Evolutionary conservation across 2,329 filamentous ascomycete genomes (phyloP).

Genomic region (Fusarium nanum): DNA sequence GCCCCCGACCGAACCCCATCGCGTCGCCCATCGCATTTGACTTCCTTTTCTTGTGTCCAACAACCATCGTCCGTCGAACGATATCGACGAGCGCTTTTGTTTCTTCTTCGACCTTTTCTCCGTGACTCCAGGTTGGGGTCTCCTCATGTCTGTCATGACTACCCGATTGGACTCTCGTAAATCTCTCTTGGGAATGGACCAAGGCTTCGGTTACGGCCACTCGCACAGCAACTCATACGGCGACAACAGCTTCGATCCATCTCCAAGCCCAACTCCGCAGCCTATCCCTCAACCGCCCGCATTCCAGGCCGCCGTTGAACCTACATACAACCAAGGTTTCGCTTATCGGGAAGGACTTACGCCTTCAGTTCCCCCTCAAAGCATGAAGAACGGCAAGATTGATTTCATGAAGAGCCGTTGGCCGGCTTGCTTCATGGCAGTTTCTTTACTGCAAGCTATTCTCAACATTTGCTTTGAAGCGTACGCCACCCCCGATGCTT

Average conservation of each 20-base stretch:
- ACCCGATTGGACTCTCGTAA: slow-evolving; percentile 56
- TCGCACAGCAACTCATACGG: slow-evolving; percentile 51
- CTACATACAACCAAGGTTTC: slow-evolving; percentile 51
- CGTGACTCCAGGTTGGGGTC: slow-evolving; percentile 55
- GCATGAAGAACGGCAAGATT: slow-evolving; percentile 56
- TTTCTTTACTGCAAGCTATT: slow-evolving; percentile 79
- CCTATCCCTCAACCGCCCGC: slow-evolving; percentile 38
- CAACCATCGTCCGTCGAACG: slow-evolving; percentile 26
- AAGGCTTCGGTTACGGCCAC: slow-evolving; percentile 52
- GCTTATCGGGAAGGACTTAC: slow-evolving; percentile 54
- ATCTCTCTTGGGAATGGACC: slow-evolving; percentile 55
- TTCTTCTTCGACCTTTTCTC: slow-evolving; percentile 14
- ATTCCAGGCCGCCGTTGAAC: slow-evolving; percentile 47
- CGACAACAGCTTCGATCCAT: slow-evolving; percentile 40
- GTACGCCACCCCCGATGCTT: slow-evolving; percentile 63
- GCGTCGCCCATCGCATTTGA: slow-evolving; percentile 23
- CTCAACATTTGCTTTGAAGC: slow-evolving; percentile 87
- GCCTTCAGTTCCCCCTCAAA: slow-evolving; percentile 49
- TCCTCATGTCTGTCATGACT: slow-evolving; percentile 52
- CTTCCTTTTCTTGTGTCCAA: slow-evolving; percentile 11
- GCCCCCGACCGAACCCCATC: slow-evolving; percentile 23
- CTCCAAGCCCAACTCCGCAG: slow-evolving; percentile 30
- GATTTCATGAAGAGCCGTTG: slow-evolving; percentile 86
- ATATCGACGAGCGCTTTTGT: slow-evolving; percentile 26
- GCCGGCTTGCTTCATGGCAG: slow-evolving; percentile 86